phyloP scores from a whole-genome alignment of 1,139 yeast genomes.

The Eremothecium sinecaudum region DNA sequence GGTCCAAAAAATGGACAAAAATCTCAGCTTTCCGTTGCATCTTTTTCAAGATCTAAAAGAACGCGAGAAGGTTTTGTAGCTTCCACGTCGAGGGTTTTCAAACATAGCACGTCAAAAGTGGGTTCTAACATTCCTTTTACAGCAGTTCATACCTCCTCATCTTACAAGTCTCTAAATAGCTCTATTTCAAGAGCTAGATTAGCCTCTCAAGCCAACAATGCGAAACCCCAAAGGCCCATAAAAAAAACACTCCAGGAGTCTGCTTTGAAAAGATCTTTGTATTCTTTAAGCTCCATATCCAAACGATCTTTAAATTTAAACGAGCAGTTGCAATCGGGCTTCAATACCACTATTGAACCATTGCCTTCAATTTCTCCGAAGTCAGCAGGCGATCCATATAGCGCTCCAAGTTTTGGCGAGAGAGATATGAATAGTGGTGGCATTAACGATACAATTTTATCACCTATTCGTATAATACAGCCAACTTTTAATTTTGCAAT shows the following conservation, averaged over 20 bases:
- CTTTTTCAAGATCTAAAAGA: conserved; percentile 10
- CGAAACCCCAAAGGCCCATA: conserved; percentile 11
- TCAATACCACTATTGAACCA: conserved; percentile 14
- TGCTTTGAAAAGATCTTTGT: conserved; percentile 28
- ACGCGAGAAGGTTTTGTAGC: conserved; percentile 18
- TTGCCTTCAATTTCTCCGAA: background rate
- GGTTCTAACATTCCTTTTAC: no score
- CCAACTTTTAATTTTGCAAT: conserved; percentile 3
- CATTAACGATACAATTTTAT: background rate
- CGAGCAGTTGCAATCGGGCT: conserved; percentile 20
- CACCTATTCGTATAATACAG: conserved; percentile 1
- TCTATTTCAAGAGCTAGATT: conserved; percentile 4
- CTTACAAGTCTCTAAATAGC: conserved; percentile 6
- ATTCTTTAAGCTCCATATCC: conserved; percentile 29
- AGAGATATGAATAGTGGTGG: background rate
- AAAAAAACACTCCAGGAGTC: conserved; percentile 25
- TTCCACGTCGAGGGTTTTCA: conserved; percentile 25
- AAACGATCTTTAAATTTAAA: conserved; percentile 29
- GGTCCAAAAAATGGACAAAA: conserved; percentile 27
- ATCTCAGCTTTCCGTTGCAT: conserved; percentile 26
- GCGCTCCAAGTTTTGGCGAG: background rate
- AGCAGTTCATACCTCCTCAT: no score
- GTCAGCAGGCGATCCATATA: background rate
- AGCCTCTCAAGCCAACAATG: background rate
- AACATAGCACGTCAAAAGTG: conserved; percentile 20